phyloP scores from a whole-genome alignment of 2,329 filamentous ascomycete species.

The Shiraia bambusicola region DNA sequence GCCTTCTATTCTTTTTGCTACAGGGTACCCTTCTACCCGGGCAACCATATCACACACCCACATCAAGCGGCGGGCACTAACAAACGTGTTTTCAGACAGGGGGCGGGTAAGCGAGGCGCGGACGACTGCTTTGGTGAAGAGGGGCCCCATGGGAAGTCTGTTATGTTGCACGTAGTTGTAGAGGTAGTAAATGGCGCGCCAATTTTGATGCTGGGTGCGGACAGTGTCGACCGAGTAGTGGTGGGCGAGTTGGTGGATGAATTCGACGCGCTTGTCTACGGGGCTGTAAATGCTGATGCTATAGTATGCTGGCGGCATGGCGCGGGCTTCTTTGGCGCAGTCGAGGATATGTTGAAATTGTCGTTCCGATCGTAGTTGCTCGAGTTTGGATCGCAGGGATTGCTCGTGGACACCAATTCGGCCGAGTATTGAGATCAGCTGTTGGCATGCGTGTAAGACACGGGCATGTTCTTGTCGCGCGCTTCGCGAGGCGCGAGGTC shows the following conservation, averaged over 20 bases:
- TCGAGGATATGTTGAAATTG: slow-evolving; percentile 32
- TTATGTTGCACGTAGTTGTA: slow-evolving; percentile 29
- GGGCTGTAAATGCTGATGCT: slow-evolving; percentile 15
- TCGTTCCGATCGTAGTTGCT: slow-evolving; percentile 11
- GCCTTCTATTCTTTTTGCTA: slow-evolving; percentile 30
- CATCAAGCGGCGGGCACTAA: slow-evolving; percentile 28
- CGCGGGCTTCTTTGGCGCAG: slow-evolving; percentile 19
- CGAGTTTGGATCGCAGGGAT: neutral
- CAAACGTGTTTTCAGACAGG: slow-evolving; percentile 29
- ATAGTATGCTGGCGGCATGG: slow-evolving; percentile 28
- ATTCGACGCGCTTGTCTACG: slow-evolving; percentile 12
- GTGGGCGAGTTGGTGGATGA: slow-evolving; percentile 39
- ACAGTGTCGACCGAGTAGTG: slow-evolving; percentile 33
- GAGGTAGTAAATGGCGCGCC: slow-evolving; percentile 31
- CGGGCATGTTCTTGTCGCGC: slow-evolving; percentile 7
- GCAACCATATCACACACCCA: slow-evolving; percentile 36
- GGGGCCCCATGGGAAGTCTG: slow-evolving; percentile 25
- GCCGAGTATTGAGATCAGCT: slow-evolving; percentile 8
- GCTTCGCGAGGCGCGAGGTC: slow-evolving; percentile 3
- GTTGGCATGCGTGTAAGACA: slow-evolving; percentile 8
- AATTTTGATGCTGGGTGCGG: slow-evolving; percentile 18
- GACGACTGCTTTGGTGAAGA: slow-evolving; percentile 35
- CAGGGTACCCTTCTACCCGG: slow-evolving; percentile 29
- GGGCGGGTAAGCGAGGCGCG: slow-evolving; percentile 28
- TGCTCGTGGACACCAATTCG: slow-evolving; percentile 3